phyloP scores from a whole-genome alignment of 192 early-diverging fungal genomes.

The Chytriomyces confervae region DNA sequence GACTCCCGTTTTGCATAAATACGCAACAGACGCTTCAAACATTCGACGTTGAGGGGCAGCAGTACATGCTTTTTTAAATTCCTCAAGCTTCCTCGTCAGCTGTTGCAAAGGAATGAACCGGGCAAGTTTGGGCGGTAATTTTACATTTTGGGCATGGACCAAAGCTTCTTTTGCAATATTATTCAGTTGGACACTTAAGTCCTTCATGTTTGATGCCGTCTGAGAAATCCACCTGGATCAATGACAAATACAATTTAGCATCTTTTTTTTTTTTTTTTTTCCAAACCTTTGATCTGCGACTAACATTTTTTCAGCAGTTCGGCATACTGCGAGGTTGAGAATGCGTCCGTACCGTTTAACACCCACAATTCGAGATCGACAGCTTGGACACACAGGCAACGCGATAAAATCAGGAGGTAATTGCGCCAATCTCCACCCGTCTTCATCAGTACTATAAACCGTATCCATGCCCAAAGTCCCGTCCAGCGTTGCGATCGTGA shows the following conservation, averaged over 20 bases:
- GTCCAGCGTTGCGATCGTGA: slow-evolving; percentile 60
- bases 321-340: slow-evolving; percentile 7
- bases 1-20: not conserved
- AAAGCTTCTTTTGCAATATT: too few species aligned
- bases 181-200: not conserved
- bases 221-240: slow-evolving; percentile 13
- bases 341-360: slow-evolving; percentile 16
- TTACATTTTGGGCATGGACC: too few species aligned
- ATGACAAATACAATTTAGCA: not conserved
- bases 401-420: slow-evolving; percentile 17
- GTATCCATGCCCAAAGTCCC: slow-evolving; percentile 48
- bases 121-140: too few species aligned
- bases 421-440: slow-evolving; percentile 25
- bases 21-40: not conserved
- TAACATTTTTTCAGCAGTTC: slow-evolving; percentile 17
- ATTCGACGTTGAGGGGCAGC: slow-evolving; percentile 11
- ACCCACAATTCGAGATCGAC: slow-evolving; percentile 1
- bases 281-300: not conserved
- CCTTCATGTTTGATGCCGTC: not conserved
- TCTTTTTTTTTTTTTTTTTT: not conserved
- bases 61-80: not conserved
- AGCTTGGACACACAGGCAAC: slow-evolving; percentile 25
- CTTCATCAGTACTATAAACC: slow-evolving; percentile 44
- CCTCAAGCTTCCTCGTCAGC: not conserved
- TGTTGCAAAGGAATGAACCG: not conserved